Conservation (phyloP, 352 stramenopile genomes). For the Globisporangium paroecandrum region DNA sequence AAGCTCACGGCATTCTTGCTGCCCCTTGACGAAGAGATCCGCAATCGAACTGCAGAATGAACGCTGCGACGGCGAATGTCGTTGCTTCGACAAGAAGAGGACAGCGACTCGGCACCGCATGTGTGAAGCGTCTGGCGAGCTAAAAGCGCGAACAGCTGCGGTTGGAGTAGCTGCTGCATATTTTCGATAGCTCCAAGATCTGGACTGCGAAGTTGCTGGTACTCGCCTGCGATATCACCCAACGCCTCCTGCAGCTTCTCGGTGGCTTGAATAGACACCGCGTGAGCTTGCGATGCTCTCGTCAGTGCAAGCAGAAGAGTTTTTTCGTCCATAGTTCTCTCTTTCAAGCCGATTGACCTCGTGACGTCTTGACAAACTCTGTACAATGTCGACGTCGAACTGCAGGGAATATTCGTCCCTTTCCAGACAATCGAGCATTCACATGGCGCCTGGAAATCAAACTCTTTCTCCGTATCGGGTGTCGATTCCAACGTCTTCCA, state of each 20-base stretch:
- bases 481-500: slow-evolving; percentile 51
- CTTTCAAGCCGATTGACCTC: slow-evolving; percentile 39
- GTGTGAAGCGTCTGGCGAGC: slow-evolving; percentile 34
- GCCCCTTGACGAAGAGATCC: slow-evolving; percentile 7
- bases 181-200: slow-evolving; percentile 38
- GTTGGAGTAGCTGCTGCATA: slow-evolving; percentile 38
- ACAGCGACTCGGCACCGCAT: slow-evolving; percentile 29
- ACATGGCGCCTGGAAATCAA: slow-evolving; percentile 21
- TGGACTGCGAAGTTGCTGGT: slow-evolving; percentile 36
- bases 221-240: slow-evolving; percentile 25
- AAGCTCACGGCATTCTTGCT: not conserved
- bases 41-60: slow-evolving; percentile 63
- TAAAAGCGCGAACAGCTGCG: slow-evolving; percentile 36
- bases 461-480: slow-evolving; percentile 11
- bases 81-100: slow-evolving; percentile 15
- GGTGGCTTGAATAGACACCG: slow-evolving; percentile 19
- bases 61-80: slow-evolving; percentile 47
- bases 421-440: slow-evolving; percentile 41
- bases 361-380: slow-evolving; percentile 33
- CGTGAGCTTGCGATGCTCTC: slow-evolving; percentile 23
- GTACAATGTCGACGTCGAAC: slow-evolving; percentile 26
- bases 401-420: slow-evolving; percentile 25
- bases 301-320: slow-evolving; percentile 35
- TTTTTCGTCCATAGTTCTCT: slow-evolving; percentile 39
- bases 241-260: slow-evolving; percentile 24